Percentiles rank a stretch among this genome's conserved stretches.
Evolutionary conservation across 106 monocot genomes (phyloP).

Genomic region (Vanilla planifolia): DNA sequence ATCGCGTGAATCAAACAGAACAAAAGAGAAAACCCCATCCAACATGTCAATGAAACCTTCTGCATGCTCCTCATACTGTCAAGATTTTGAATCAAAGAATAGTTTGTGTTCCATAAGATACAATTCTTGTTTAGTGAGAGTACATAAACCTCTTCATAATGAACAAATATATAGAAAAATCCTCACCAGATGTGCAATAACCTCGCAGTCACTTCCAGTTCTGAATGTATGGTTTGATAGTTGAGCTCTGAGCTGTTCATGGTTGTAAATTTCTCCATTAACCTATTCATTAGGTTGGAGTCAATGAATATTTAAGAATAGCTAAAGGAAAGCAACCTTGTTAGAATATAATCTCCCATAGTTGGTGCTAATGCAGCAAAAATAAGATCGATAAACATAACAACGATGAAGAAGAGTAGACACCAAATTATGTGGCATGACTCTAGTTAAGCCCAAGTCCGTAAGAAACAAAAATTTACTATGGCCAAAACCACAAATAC

Average conservation of each 20-base stretch:
- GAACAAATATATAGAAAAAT: not conserved
- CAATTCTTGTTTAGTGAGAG: too few species aligned
- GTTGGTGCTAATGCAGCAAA: too few species aligned
- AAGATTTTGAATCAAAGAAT: not conserved
- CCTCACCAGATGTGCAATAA: slow-evolving; percentile 83
- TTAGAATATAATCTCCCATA: too few species aligned
- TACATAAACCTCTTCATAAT: too few species aligned
- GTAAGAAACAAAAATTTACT: too few species aligned
- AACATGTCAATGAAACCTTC: slow-evolving; percentile 54
- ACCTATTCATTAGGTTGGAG: slow-evolving; percentile 24
- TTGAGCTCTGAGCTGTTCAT: slow-evolving; percentile 53
- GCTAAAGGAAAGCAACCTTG: too few species aligned
- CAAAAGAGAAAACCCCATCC: slow-evolving; percentile 63
- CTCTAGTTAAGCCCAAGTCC: too few species aligned
- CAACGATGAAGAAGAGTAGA: too few species aligned
- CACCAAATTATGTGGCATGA: too few species aligned
- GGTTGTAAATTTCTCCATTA: slow-evolving; percentile 92
- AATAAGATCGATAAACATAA: too few species aligned
- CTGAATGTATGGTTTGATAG: slow-evolving; percentile 54
- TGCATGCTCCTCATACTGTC: slow-evolving; percentile 72
- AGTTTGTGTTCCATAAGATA: not conserved
- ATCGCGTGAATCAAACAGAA: slow-evolving; percentile 37
- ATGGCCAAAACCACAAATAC: too few species aligned
- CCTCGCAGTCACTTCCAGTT: slow-evolving; percentile 86
- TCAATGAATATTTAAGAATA: too few species aligned